Base-by-base conservation (phyloP, 73 alveolate genomes). In the Blepharisma stoltei region DNA sequence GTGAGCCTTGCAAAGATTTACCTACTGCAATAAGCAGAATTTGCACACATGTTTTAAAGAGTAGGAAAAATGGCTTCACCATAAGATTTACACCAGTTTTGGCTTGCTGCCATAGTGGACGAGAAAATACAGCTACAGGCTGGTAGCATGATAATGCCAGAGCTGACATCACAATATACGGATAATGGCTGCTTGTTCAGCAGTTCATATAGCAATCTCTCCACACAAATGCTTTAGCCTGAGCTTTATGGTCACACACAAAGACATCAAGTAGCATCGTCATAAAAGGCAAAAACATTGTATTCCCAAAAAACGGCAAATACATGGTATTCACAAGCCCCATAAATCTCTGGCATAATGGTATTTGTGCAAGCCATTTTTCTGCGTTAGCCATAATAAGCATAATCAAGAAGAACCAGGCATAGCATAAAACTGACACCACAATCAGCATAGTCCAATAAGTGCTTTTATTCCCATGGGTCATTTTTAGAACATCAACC, bases 241-340 rank as follows among this genome's bases (percentile, higher is more conserved):
- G 65, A 14, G 79, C 79, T 23, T 43, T 9, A 69, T 69, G 65
- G 41, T 44, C 79, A 69, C 79, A 69, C 20, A 69, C 79, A 69
- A 69, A 69, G 5, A 46, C 27, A 69, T 69, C 79, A 38, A 69
- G 55, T 4, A 69, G 25, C 32, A 69, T 18, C 11, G 79, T 20
- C 60, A 69, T 9, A 43, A 43, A 11, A 38, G 79, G 79, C 43
- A 69, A 69, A 69, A 69, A 69, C 21, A 38, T 14, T 0, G 79
- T 69, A 46, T 69, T 69, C 27, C 79, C 79, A 44, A 38, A 44
- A 46, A 44, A 69, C 18, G 79, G 79, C 25, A 69, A 44, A 69
- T 14, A 38, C 9, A 69, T 53, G 11, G 79, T 14, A 69, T 69
- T 44, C 46, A 69, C 14, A 0, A 69, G 2, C 27, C 32, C n/a